Base-by-base conservation (phyloP, 306 rosid genomes). In the Ormosia emarginata region DNA sequence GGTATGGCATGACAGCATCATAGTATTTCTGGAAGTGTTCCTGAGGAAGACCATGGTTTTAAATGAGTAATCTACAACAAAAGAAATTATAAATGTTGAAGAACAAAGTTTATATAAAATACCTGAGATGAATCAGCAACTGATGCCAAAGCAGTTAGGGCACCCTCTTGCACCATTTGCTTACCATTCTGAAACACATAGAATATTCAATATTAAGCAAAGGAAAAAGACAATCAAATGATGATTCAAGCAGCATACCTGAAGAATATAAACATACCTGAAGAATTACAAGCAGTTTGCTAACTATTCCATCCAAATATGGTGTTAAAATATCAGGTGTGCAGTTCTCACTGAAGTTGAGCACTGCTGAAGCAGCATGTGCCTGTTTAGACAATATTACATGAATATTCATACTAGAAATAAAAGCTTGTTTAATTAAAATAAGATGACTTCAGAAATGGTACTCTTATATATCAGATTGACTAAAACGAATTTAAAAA, bases 71-170 rank as follows among this genome's bases (percentile, higher is more conserved):
- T 77, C 85, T 17, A 66, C 76, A 63, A 53, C 77, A 62, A 67
- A 15, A 39, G 13, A 53, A 80, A 66, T 81, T 44, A 68, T 56
- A 74, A 11, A 65, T 75, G 46, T 52, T 34, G 29, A 69, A 13
- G 18, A 69, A 41, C 24, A 13, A 8, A 72, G n/a, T 13, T 65
- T 44, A 71, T 29, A 55, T 61, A 76, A 46, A 85, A 73, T 85
- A 94, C 99, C 99, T 96, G 99, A 71, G 99, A 94, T 76, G 99
- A 96, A 91, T 96, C 99, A 6, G 99, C 99, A 75, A 94, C 99
- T 44, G 99, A 96, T 71, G 99, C 99, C 84, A 96, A 87, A 78
- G 98, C 98, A 71, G 99, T 96, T 82, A 96, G 86, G 63, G 99
- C 99, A 37, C 99, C 99, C 83, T 96, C 99, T 89, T 96, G 98